Percentiles rank a stretch among this genome's conserved stretches.
These are phyloP conservation scores for Coemansia sp. DNA, from an alignment of 192 early-diverging fungal genomes.

Conservation along the genomic window DNA sequence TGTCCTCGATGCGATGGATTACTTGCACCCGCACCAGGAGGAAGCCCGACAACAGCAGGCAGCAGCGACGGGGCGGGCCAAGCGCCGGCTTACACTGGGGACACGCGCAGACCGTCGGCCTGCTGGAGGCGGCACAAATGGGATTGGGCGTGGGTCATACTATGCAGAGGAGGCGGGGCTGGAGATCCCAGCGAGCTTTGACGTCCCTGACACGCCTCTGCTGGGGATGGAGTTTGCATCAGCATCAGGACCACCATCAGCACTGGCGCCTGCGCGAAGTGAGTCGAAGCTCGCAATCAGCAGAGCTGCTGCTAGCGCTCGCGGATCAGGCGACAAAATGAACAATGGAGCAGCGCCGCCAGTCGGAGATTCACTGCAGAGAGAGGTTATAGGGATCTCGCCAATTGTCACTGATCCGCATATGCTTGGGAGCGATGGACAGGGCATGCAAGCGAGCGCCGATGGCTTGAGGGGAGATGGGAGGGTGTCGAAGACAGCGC, in stretches of 20 bases:
- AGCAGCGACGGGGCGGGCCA: background rate
- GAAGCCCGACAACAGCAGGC: background rate
- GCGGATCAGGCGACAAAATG: background rate
- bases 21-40: slow-evolving; percentile 1
- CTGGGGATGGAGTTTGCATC: background rate
- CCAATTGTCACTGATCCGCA: slow-evolving; percentile 8
- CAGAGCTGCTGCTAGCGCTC: background rate
- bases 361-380: background rate
- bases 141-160: slow-evolving; percentile 34
- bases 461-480: slow-evolving; percentile 3
- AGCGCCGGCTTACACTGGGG: slow-evolving; percentile 29
- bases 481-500: slow-evolving; percentile 11
- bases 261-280: background rate
- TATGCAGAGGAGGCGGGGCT: slow-evolving; percentile 30
- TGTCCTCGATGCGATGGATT: slow-evolving; percentile 3
- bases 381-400: background rate
- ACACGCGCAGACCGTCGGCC: slow-evolving; percentile 29
- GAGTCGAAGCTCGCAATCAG: background rate
- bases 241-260: slow-evolving; percentile 6
- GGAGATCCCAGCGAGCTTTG: slow-evolving; percentile 47
- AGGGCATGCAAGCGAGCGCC: slow-evolving; percentile 5
- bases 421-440: slow-evolving; percentile 6
- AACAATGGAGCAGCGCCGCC: slow-evolving; percentile 8
- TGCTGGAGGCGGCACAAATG: slow-evolving; percentile 1
- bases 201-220: slow-evolving; percentile 16